Evolutionary conservation across 371 early-diverging fungal genomes (phyloP).

Genomic region (Batkoa obscura): DNA sequence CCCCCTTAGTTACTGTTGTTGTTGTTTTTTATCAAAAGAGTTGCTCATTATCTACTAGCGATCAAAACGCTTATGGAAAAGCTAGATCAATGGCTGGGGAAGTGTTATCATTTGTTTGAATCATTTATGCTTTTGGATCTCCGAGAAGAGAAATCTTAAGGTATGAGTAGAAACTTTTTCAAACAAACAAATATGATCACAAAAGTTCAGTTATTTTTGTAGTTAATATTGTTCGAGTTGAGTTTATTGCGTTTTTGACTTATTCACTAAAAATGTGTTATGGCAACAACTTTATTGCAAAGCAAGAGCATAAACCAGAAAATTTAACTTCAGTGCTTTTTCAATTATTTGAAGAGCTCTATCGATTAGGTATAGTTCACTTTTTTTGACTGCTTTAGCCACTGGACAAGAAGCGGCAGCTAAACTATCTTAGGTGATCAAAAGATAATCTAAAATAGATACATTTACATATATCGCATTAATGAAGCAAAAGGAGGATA

Average conservation of each 20-base stretch:
- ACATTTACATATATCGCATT: slow-evolving; percentile 56
- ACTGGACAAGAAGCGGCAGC: slow-evolving; percentile 35
- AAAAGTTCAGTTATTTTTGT: too few relatives aligned
- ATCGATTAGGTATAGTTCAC: slow-evolving; percentile 7
- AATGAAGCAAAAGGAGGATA: slow-evolving; percentile 12
- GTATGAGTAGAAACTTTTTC: too few relatives aligned
- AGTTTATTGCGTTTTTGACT: too few relatives aligned
- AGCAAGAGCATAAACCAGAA: too few relatives aligned
- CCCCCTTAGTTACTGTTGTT: slow-evolving; percentile 22
- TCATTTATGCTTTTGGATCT: slow-evolving; percentile 63
- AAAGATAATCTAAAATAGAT: slow-evolving; percentile 47
- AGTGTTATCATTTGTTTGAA: slow-evolving; percentile 64
- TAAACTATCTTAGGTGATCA: slow-evolving; percentile 49
- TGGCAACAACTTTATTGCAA: too few relatives aligned
- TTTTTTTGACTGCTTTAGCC: slow-evolving; percentile 30
- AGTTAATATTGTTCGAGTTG: too few relatives aligned
- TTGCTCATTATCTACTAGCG: too few relatives aligned
- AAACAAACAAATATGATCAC: too few relatives aligned
- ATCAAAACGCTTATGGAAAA: slow-evolving; percentile 38
- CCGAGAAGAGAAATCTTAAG: too few relatives aligned
- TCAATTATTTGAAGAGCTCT: slow-evolving; percentile 3
- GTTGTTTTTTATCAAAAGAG: too few relatives aligned
- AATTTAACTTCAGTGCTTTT: too few relatives aligned
- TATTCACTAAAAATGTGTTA: too few relatives aligned
- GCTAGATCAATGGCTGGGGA: slow-evolving; percentile 62